Evolutionary conservation across 148 eudicot species (phyloP), one percentile per base, ranked within the genome.

Genomic region (Heliamphora exappendiculata): DNA sequence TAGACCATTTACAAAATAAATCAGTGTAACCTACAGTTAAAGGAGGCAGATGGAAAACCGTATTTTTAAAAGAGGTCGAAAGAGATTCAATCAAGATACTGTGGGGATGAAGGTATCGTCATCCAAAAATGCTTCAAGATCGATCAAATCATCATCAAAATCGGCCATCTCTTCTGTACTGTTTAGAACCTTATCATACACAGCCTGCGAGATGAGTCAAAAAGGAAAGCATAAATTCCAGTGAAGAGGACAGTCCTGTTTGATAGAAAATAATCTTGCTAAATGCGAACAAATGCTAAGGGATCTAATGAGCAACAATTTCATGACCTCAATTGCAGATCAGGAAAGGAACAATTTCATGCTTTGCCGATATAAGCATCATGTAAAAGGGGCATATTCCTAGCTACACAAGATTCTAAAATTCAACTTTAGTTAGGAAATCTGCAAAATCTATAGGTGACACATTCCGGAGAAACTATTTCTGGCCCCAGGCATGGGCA

Each of bases 71-170:
- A 50, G 51, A 44, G 4, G 41, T 59, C 44, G 50, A 64, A 49
- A 31, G 28, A 36, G 76, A 50, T 36, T 34, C 11, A 19, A 44
- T 80, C 67, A 82, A 54, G 75, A 65, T 62, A 76, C 72, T 50
- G 81, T 19, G n/a, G 89, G 51, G 90, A 89, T 89, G 66, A 78
- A 82, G 37, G 84, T 51, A 49, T 87, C 90, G 60, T 89, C 88
- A 1, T 66, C 85, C 82, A 87, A 79, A 49, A 85, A 73, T 60
- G 83, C 84, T 28, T 83, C 88, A 49, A 87, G 45, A 78, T 89
- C 89, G 51, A 89, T 75, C 70, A 87, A 71, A 55, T 87, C 90
- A 5, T 84, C 84, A 75, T 86, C 89, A 62, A 85, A 84, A 67
- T 81, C 86, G 68, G 53, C 78, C n/a, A 73, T 70, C 36, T 82